Evolutionary conservation across 805 yeast species (phyloP).

Genomic region (Myxozyma sirexii): DNA sequence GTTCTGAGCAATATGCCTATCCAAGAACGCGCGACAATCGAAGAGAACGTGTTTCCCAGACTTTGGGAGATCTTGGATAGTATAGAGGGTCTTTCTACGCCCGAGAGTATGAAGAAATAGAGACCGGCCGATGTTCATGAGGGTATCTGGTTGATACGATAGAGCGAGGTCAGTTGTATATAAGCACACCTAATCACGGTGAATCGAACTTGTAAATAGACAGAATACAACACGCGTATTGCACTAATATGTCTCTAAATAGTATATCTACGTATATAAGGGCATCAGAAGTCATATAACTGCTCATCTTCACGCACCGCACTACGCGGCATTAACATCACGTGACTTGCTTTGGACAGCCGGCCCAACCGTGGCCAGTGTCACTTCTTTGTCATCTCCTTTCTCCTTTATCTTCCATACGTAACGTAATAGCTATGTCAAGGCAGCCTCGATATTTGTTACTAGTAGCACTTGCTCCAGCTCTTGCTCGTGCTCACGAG

Average conservation of each 20-base stretch:
- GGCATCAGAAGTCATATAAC: too few species aligned
- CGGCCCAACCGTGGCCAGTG: neutral
- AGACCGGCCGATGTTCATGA: too few species aligned
- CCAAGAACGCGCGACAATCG: slow-evolving; percentile 50
- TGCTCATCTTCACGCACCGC: too few species aligned
- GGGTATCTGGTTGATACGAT: too few species aligned
- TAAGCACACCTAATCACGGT: too few species aligned
- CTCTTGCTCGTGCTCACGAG: slow-evolving; percentile 25
- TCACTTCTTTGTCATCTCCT: neutral
- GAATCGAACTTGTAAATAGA: neutral
- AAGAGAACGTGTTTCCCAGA: slow-evolving; percentile 36
- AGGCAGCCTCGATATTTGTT: neutral
- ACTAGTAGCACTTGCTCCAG: neutral
- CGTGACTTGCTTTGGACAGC: too few species aligned
- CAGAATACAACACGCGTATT: neutral
- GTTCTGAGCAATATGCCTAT: slow-evolving; percentile 60
- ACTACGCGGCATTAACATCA: too few species aligned
- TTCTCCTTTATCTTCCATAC: neutral
- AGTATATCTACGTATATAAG: too few species aligned
- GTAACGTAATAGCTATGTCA: neutral
- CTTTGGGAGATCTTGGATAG: slow-evolving; percentile 13
- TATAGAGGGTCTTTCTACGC: neutral
- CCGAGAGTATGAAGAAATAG: neutral
- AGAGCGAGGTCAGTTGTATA: too few species aligned
- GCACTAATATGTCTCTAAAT: neutral